Base-by-base conservation (phyloP, 2,329 filamentous ascomycete genomes). In the Mycocentrospora acerina region DNA sequence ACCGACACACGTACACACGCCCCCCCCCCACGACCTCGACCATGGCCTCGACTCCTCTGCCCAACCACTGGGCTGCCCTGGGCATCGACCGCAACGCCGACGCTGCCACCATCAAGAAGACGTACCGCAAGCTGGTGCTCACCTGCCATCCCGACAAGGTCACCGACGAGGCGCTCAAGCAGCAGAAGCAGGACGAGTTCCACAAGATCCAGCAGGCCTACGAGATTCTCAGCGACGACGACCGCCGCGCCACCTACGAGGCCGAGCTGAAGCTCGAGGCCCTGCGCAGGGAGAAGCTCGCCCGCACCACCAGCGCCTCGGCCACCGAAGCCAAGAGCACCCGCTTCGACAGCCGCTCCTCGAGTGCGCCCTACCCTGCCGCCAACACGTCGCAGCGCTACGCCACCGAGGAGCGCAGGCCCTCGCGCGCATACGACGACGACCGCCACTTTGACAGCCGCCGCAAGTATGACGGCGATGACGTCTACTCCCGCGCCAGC, bases 141-240 rank as follows among this genome's bases (percentile, higher is more conserved):
- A 89, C 87, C 67, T 90, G 86, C 62, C 90, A 96, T 56, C 90
- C 90, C 24, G 90, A 96, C 75, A 95, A 95, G 71, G 81, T 95
- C 47, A 84, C 89, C 52, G 82, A 95, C 58, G 82, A 85, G 36
- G 74, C 81, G 12, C 74, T 86, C 57, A 94, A 93, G 69, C 81
- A 82, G 42, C 73, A 81, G 55, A 94, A 90, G 67, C 82, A 87
- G 55, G 84, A 89, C 55, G 85, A 95, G 68, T 98, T 97, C 60
- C 90, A 96, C 69, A 83, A 82, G 64, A 88, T 97, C 24, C 90
- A 96, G 67, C 82, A 90, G 57, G 90, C 93, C 34, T 98, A 95
- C 69, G 93, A 97, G 69, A 76, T 93, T 19, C 80, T 98, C 44
- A 87, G 82, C 59, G 85, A 96, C 62, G 86, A 91, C 18, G 75